phyloP scores from a whole-genome alignment of 495 filamentous ascomycete species.

The Aspergillus ellipticus region DNA sequence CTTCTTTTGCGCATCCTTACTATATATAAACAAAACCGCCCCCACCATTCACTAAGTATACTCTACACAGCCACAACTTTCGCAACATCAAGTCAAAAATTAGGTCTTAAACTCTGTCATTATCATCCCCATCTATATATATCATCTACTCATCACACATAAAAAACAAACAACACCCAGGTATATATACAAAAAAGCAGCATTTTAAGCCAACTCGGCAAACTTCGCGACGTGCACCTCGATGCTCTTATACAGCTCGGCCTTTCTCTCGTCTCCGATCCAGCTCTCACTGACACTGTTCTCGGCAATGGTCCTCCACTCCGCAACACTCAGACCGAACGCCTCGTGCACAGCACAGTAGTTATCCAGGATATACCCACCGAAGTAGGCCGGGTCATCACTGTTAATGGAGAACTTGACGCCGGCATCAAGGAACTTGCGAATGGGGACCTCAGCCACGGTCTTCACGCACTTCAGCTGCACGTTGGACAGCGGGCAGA shows the following conservation, averaged over 20 bases:
- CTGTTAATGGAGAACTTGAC: constrained; percentile 69
- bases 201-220: constrained; percentile 5
- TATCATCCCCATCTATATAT: not conserved
- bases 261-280: constrained; percentile 43
- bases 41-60: no score
- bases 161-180: not conserved
- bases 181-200: not conserved
- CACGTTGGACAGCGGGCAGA: constrained; percentile 75
- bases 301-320: constrained; percentile 63
- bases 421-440: constrained; percentile 60
- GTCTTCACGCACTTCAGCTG: constrained; percentile 54
- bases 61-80: no score
- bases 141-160: not conserved
- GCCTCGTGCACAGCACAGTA: constrained; percentile 74
- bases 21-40: no score
- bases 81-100: no score
- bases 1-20: not conserved
- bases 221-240: constrained; percentile 35
- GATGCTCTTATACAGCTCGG: constrained; percentile 33
- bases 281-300: constrained; percentile 62
- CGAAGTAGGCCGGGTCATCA: constrained; percentile 81
- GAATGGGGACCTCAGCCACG: constrained; percentile 59
- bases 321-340: constrained; percentile 53
- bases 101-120: not conserved
- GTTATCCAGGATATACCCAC: constrained; percentile 71